phyloP scores from a whole-genome alignment of 371 early-diverging fungal genomes.

The Mortierella sp. region DNA sequence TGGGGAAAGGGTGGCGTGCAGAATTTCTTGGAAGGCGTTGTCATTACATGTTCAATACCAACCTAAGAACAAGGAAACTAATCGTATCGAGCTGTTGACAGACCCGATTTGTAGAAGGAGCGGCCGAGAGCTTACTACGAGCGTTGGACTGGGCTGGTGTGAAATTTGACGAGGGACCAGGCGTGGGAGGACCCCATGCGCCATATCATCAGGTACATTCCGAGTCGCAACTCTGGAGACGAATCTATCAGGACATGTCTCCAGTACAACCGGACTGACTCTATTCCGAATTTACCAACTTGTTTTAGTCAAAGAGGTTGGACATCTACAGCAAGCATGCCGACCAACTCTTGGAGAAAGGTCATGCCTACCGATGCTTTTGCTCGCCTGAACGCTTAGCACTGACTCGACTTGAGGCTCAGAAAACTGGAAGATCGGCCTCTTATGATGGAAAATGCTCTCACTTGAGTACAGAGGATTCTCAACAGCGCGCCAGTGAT shows the following conservation, averaged over 20 bases:
- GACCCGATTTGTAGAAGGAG: conserved; percentile 83
- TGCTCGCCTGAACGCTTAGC: conserved; percentile 83
- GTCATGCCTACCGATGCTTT: conserved; percentile 92
- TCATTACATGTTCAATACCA: too few species aligned
- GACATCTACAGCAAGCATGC: conserved; percentile 78
- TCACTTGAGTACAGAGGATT: conserved; percentile 68
- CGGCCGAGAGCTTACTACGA: conserved; percentile 73
- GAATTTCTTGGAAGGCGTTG: not conserved
- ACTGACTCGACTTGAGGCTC: conserved; percentile 64
- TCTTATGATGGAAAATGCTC: conserved; percentile 89
- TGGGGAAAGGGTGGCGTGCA: not conserved
- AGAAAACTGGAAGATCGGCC: conserved; percentile 66
- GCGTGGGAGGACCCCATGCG: conserved; percentile 64
- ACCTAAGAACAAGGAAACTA: not conserved
- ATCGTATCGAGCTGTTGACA: conserved; percentile 22
- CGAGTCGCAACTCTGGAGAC: not conserved
- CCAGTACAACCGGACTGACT: not conserved
- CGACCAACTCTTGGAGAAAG: conserved; percentile 72
- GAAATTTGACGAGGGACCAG: conserved; percentile 82
- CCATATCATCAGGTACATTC: conserved; percentile 76
- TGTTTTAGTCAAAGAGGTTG: conserved; percentile 77
- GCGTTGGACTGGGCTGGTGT: conserved; percentile 86
- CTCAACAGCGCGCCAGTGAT: conserved; percentile 63
- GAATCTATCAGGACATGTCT: too few species aligned
- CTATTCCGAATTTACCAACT: not conserved